phyloP scores from a whole-genome alignment of 352 stramenopile genomes.

The Pythium diclinum region DNA sequence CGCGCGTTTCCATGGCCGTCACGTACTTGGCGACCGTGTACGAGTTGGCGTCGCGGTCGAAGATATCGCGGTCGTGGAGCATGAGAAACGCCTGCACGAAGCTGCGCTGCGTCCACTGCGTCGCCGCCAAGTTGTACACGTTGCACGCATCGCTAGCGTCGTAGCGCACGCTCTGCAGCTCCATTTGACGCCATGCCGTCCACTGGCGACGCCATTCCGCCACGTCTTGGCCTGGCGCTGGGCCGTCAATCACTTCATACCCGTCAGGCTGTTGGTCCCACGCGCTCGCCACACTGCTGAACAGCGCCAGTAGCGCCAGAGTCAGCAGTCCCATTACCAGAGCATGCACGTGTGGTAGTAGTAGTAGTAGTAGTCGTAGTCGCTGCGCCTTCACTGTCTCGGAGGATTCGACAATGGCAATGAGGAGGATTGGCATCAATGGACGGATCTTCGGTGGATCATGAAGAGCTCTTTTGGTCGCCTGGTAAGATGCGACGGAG shows the following conservation, averaged over 20 bases:
- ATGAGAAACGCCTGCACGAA: constrained; percentile 79
- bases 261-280: constrained; percentile 78
- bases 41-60: constrained; percentile 52
- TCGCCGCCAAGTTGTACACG: constrained; percentile 61
- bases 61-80: constrained; percentile 76
- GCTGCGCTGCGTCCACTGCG: constrained; percentile 74
- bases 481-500: constrained; percentile 1
- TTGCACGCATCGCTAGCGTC: constrained; percentile 47
- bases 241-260: constrained; percentile 80
- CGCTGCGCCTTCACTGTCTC: not conserved
- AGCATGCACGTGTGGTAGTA: not conserved
- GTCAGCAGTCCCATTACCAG: not conserved
- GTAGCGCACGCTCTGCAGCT: constrained; percentile 67
- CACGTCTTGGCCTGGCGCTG: constrained; percentile 30
- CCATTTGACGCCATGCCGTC: constrained; percentile 65
- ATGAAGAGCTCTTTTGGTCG: constrained; percentile 7
- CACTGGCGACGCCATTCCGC: constrained; percentile 57
- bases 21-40: constrained; percentile 78
- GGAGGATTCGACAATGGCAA: not conserved
- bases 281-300: constrained; percentile 18
- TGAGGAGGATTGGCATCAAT: not conserved
- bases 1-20: constrained; percentile 41
- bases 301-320: constrained; percentile 11
- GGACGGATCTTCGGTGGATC: not conserved
- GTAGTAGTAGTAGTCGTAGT: not conserved